Percentiles rank a stretch among this genome's conserved stretches.
Evolutionary conservation across 441 rosid species (phyloP).

Genomic region (Jatropha multifida): DNA sequence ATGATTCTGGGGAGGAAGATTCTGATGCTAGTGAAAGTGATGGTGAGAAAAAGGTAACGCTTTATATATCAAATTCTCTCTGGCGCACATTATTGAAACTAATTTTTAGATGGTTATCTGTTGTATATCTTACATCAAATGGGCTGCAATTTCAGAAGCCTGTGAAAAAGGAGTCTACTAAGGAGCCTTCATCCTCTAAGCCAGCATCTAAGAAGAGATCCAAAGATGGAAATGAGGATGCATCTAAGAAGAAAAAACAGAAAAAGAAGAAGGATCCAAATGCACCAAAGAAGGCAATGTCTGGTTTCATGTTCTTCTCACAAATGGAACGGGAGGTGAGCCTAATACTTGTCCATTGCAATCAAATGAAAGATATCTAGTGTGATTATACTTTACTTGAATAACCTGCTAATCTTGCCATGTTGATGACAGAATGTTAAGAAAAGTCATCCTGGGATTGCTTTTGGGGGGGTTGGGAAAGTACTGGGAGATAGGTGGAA

Average conservation of each 20-base stretch:
- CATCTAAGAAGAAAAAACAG: constrained; percentile 72
- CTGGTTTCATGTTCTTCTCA: constrained; percentile 79
- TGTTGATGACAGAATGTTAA: constrained; percentile 58
- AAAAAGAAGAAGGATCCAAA: constrained; percentile 97
- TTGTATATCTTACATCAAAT: constrained; percentile 8
- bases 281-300: constrained; percentile 89
- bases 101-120: not conserved
- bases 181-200: constrained; percentile 65
- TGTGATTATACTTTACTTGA: not conserved
- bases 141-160: constrained; percentile 57
- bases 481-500: constrained; percentile 86
- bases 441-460: constrained; percentile 76
- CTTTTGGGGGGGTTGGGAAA: constrained; percentile 59
- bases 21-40: constrained; percentile 78
- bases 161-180: constrained; percentile 58
- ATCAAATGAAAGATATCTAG: not conserved
- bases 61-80: constrained; percentile 16
- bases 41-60: constrained; percentile 72
- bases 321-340: constrained; percentile 87
- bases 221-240: constrained; percentile 64
- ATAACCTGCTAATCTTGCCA: not conserved
- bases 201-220: constrained; percentile 67
- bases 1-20: constrained; percentile 92
- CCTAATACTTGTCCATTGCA: not conserved
- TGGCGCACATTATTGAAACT: not conserved